Conservation (phyloP, 148 eudicot species). For the Bassia scoparia region DNA sequence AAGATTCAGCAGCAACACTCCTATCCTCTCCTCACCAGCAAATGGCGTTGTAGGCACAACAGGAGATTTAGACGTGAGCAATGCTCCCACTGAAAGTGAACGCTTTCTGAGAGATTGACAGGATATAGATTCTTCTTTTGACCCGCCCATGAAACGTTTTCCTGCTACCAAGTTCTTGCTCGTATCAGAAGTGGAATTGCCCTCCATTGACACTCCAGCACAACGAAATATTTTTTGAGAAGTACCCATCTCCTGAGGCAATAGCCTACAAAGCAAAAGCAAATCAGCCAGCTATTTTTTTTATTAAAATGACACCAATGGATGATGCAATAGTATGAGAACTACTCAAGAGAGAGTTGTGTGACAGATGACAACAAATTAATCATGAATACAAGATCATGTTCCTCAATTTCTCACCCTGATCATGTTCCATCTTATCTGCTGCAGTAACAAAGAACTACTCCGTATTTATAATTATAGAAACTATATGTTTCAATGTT, state of each 20-base stretch:
- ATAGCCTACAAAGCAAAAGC: conserved; percentile 37
- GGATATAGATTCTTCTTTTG: conserved; percentile 33
- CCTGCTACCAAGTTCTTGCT: conserved; percentile 35
- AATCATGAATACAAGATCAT: too few species aligned
- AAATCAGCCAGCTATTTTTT: not conserved
- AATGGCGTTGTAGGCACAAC: conserved; percentile 36
- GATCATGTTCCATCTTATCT: too few species aligned
- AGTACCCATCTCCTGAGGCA: conserved; percentile 43
- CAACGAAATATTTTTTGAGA: conserved; percentile 38
- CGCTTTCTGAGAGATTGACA: conserved; percentile 28
- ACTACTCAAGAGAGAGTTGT: not conserved
- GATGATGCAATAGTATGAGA: not conserved
- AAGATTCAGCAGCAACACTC: conserved; percentile 89
- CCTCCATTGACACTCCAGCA: conserved; percentile 44
- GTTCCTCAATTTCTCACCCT: too few species aligned
- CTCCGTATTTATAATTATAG: too few species aligned
- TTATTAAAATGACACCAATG: not conserved
- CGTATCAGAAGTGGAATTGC: conserved; percentile 26
- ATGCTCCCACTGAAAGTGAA: conserved; percentile 43
- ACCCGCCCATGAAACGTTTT: conserved; percentile 34
- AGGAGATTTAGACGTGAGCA: conserved; percentile 50
- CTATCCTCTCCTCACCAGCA: conserved; percentile 64
- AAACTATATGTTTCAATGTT: too few species aligned
- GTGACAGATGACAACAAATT: not conserved
- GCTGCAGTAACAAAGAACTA: too few species aligned